Conservation (phyloP, 257 asterid genomes). For the Datura wrightii region DNA sequence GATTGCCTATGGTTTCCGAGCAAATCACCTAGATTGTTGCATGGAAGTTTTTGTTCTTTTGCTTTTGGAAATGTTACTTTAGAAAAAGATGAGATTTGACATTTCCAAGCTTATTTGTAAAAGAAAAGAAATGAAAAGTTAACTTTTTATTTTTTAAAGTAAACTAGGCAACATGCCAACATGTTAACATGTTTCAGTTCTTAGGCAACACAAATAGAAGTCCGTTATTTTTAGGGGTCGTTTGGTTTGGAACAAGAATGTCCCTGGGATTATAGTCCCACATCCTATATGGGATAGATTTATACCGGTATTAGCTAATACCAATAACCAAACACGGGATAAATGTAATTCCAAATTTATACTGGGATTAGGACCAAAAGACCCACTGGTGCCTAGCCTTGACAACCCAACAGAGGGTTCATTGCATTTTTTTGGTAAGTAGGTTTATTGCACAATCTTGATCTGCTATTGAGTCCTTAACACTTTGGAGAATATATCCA, state of each 20-base stretch:
- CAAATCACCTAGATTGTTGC: conserved; percentile 11
- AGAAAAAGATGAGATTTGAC: conserved; percentile 17
- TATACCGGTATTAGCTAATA: neutral
- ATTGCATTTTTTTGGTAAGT: neutral
- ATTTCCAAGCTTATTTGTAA: neutral
- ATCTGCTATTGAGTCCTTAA: neutral
- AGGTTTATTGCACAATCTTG: neutral
- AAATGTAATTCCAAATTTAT: neutral
- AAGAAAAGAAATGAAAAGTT: neutral
- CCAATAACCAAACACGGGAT: neutral
- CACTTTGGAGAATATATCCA: neutral
- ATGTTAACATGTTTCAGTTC: neutral
- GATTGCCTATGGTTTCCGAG: neutral
- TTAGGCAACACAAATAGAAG: neutral
- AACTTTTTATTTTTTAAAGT: neutral
- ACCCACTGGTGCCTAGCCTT: neutral
- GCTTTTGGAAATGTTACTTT: conserved; percentile 2
- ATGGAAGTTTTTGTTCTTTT: neutral
- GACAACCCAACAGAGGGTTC: neutral
- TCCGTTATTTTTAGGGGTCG: neutral
- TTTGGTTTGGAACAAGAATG: neutral
- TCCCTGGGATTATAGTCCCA: neutral
- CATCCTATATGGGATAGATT: neutral
- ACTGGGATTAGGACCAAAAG: neutral
- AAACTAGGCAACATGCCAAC: neutral